Evolutionary conservation across 805 yeast species (phyloP).

Genomic region (Cyberlindnera suaveolens): DNA sequence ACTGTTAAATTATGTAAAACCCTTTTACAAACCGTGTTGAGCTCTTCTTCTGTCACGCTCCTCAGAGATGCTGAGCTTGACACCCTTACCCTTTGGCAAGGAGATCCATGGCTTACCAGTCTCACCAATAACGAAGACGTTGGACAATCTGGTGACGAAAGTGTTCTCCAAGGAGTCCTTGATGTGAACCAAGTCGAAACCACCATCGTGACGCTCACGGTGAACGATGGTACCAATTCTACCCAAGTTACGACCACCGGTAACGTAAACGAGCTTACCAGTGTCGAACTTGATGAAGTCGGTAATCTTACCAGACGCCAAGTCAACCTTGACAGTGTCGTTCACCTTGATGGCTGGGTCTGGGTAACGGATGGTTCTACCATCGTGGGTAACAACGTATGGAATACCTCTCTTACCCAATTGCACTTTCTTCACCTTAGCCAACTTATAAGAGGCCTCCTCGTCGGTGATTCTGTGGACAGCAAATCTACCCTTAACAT

Average conservation of each 20-base stretch:
- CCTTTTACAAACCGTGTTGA: conserved; percentile 27
- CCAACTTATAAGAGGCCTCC: conserved; percentile 97
- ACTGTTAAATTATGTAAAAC: conserved; percentile 3
- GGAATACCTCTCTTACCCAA: conserved; percentile 98
- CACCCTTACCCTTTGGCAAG: conserved; percentile 99
- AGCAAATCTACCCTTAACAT: conserved; percentile 98
- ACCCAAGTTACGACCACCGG: conserved; percentile 99
- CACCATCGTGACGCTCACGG: conserved; percentile 98
- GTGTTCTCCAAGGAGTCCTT: conserved; percentile 93
- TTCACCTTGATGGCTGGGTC: conserved; percentile 95
- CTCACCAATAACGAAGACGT: conserved; percentile 94
- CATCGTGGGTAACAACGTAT: conserved; percentile 98
- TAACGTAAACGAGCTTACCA: conserved; percentile 87
- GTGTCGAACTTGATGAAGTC: conserved; percentile 89
- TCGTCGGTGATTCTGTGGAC: conserved; percentile 99
- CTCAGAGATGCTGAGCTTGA: conserved; percentile 90
- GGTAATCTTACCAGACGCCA: conserved; percentile 90
- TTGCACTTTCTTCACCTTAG: conserved; percentile 96
- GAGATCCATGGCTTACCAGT: conserved; percentile 91
- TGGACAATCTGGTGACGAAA: conserved; percentile 88
- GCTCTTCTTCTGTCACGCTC: conserved; percentile 99
- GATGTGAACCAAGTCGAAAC: conserved; percentile 95
- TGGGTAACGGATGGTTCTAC: conserved; percentile 99
- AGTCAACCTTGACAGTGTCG: conserved; percentile 96
- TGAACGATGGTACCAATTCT: conserved; percentile 93